Base-by-base conservation (phyloP, 1,284 basidiomycete species). In the Naganishia albida region DNA sequence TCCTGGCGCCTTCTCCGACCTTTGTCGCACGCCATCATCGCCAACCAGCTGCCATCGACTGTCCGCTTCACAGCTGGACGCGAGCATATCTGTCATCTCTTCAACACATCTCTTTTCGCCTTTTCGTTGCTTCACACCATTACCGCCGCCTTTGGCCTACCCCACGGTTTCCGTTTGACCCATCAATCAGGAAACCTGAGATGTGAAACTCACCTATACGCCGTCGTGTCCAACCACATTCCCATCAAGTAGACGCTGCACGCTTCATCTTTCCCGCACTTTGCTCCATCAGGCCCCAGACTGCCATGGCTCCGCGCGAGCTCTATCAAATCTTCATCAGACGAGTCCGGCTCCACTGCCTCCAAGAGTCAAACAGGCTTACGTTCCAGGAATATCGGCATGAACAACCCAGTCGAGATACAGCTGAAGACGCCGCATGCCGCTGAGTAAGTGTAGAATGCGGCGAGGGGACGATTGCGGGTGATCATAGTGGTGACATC, bases 181-280 rank as follows among this genome's bases (percentile, higher is more conserved):
- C 34, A 34, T 6, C 4, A 34, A 34, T 6, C 34, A 4, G 34
- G n/a, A n/a, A 34, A 6, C 34, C 34, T 6, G 34, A 34, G 10
- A 10, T 34, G 34, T 8, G n/a, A 38, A 2, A 73, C 85, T 55
- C 62, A 90, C 90, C 90, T 92, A 78, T 93, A 93, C 71, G 88
- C 90, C 1, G 91, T 89, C 16, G 83, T 90, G 73, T 93, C 91
- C 53, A 93, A 84, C 90, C 90, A 93, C 1, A 81, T 66, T 83
- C 90, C 77, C 50, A 76, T 46, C 38, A 80, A 72, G 46, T 38
- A 48, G 0, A 77, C 78, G 53, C 74, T 73, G 65, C 79, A 80
- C 16, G 71, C 56, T 39, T 50, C 68, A 62, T n/a, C 62, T 56
- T 39, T 43, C 13, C 59, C 65, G 7, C 49, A 51, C 28, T 7